A percentile compares a stretch with the other conserved stretches of the same genome.
phyloP scores from a whole-genome alignment of 2,329 filamentous ascomycete genomes.

The Sclerotinia minor region DNA sequence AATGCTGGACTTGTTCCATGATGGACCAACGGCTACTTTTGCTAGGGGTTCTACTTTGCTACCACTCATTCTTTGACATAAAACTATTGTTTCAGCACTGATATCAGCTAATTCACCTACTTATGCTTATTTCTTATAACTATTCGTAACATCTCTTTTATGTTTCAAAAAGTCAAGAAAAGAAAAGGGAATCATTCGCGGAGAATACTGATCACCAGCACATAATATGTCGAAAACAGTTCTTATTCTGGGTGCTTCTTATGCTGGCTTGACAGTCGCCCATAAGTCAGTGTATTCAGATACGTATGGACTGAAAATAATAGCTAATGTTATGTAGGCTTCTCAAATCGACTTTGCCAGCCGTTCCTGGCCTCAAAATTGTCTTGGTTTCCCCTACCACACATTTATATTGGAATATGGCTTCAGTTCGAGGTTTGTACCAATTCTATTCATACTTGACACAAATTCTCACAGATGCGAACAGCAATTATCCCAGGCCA shows the following conservation, averaged over 20 bases:
- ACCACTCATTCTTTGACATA: constrained; percentile 12
- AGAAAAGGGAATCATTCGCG: background rate
- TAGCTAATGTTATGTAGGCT: constrained; percentile 38
- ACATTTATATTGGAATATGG: constrained; percentile 53
- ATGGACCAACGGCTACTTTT: background rate
- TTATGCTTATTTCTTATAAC: constrained; percentile 1
- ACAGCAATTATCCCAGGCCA: constrained; percentile 46
- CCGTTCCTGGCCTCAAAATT: constrained; percentile 51
- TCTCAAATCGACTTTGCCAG: constrained; percentile 47
- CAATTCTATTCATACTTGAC: background rate
- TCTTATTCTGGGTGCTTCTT: constrained; percentile 57
- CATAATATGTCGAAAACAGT: constrained; percentile 43
- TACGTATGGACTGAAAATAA: too few species aligned
- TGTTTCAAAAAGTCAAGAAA: constrained; percentile 1
- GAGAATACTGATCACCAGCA: background rate
- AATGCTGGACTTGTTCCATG: background rate
- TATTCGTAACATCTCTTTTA: background rate
- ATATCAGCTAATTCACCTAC: background rate
- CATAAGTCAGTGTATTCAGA: constrained; percentile 45
- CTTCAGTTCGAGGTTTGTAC: constrained; percentile 46
- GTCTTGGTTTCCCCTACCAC: constrained; percentile 55
- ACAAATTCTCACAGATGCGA: background rate
- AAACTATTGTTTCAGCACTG: constrained; percentile 21
- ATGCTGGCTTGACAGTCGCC: constrained; percentile 52
- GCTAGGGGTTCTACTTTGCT: constrained; percentile 6